These are phyloP conservation scores for Xylaria cubensis DNA, from an alignment of 495 filamentous ascomycete genomes.

Conservation along the genomic window DNA sequence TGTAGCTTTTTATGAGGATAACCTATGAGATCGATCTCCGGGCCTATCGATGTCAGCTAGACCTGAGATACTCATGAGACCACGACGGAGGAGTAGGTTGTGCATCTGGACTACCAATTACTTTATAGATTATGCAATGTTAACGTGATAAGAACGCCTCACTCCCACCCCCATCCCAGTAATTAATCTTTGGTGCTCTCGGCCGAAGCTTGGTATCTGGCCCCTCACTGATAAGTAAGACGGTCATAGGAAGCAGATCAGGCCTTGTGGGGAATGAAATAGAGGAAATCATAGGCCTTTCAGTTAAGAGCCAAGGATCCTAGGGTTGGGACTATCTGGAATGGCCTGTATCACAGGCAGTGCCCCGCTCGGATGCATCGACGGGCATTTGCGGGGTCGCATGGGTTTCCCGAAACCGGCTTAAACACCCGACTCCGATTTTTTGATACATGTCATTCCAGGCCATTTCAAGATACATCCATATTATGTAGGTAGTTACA, in stretches of 20 bases:
- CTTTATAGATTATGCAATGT: conserved; percentile 21
- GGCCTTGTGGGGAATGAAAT: not conserved
- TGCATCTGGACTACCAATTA: not conserved
- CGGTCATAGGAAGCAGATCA: not conserved
- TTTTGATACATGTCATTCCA: not conserved
- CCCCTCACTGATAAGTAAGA: conserved; percentile 32
- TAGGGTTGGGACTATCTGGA: not conserved
- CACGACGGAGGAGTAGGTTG: not conserved
- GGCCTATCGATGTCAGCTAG: not conserved
- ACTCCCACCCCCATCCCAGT: not conserved
- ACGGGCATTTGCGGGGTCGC: conserved; percentile 38
- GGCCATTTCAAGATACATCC: not conserved
- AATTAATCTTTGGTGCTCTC: not conserved
- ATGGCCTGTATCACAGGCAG: conserved; percentile 9
- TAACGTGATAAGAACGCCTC: conserved; percentile 19
- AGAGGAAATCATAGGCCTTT: not conserved
- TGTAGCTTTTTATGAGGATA: not conserved
- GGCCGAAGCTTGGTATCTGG: not conserved
- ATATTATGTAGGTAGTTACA: too few species aligned
- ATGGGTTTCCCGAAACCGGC: conserved; percentile 40
- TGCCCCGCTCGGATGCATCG: conserved; percentile 25
- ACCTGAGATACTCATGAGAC: conserved; percentile 6
- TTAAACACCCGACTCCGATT: not conserved
- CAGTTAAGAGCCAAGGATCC: not conserved
- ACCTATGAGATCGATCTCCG: not conserved